Evolutionary conservation across 139 green algal genomes (phyloP), one percentile per base, ranked within the genome.

Genomic region (Gonium pectorale): DNA sequence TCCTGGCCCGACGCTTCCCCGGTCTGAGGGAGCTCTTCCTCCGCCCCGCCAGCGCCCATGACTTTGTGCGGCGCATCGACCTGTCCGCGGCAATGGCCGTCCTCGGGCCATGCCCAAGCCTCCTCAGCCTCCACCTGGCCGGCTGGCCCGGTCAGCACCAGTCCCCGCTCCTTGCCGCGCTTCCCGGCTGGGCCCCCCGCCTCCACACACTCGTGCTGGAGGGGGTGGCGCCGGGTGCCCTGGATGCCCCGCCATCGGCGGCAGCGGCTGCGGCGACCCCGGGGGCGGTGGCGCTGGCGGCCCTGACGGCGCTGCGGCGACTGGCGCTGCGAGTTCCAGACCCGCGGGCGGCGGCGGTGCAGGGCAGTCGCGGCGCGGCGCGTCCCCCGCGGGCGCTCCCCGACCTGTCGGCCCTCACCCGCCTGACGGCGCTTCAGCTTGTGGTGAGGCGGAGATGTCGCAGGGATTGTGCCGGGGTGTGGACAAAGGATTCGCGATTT

Each of bases 341-440:
- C n/a, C n/a, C n/a, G n/a, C n/a, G n/a, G n/a, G n/a, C n/a, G n/a
- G n/a, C n/a, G n/a, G n/a, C n/a, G n/a, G n/a, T n/a, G n/a, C n/a
- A n/a, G n/a, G n/a, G n/a, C n/a, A n/a, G n/a, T n/a, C n/a, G n/a
- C n/a, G n/a, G n/a, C n/a, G n/a, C n/a, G n/a, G n/a, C n/a, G 13
- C 62, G n/a, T 7, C 26, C 44, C n/a, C 44, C 31, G n/a, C n/a
- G 44, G 29, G 13, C n/a, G 41, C 62, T 43, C 46, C 69, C 69
- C 22, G 69, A 78, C 44, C n/a, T 78, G 29, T 4, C 17, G 29
- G 5, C 44, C n/a, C 69, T 78, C 15, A 78, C 69, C n/a, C 69
- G 43, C 44, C 69, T 78, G 21, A 62, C 44, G 69, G 44, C 44
- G 29, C 69, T 78, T 15, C 69, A 78, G 44, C 44, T 78, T n/a